phyloP scores from a whole-genome alignment of 148 eudicot species.

The Silene conica region DNA sequence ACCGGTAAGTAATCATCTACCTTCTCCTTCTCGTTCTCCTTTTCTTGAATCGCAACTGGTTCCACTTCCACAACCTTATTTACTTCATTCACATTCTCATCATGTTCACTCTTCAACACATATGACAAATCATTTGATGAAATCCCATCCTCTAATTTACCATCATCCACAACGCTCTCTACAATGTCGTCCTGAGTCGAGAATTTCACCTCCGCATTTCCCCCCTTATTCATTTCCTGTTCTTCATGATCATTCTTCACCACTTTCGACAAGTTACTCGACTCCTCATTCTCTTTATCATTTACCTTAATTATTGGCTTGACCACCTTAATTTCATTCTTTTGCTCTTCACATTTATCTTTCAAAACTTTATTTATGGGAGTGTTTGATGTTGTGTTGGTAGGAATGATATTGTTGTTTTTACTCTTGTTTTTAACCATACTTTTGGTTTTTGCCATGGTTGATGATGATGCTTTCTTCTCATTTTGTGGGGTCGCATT shows the following conservation, averaged over 20 bases:
- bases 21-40: not conserved
- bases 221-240: not conserved
- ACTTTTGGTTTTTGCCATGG: not conserved
- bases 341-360: not conserved
- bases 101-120: not conserved
- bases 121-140: not conserved
- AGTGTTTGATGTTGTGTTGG: not conserved
- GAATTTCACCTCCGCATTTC: too few species aligned
- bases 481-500: not conserved
- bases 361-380: not conserved
- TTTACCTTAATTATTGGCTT: not conserved
- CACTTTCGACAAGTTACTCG: not conserved
- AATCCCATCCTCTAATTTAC: not conserved
- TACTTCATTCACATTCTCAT: not conserved
- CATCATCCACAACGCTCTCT: not conserved
- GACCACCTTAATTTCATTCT: not conserved
- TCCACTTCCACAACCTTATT: not conserved
- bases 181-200: not conserved
- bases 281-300: not conserved
- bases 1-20: not conserved
- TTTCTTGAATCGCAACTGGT: not conserved
- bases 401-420: not conserved
- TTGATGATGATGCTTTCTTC: not conserved
- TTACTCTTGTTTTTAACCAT: not conserved
- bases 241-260: not conserved